phyloP scores from a whole-genome alignment of 306 rosid genomes.

The Vicia villosa region DNA sequence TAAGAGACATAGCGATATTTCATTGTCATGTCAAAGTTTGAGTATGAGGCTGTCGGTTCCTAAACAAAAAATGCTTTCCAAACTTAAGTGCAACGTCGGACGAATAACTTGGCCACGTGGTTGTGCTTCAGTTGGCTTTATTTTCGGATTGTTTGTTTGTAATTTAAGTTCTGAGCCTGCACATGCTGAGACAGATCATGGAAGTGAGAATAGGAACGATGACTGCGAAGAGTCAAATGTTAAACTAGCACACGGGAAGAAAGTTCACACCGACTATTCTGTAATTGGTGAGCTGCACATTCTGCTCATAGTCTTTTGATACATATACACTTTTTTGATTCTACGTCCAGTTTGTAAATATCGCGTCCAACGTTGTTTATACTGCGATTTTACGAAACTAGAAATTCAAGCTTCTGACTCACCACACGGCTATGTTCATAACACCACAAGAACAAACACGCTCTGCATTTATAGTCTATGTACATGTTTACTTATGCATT shows the following conservation, averaged over 20 bases:
- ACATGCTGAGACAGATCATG: constrained; percentile 55
- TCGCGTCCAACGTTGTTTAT: not conserved
- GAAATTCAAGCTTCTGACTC: not conserved
- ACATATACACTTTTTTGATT: not conserved
- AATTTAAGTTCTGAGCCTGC: constrained; percentile 60
- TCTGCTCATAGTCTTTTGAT: constrained; percentile 10
- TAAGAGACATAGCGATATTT: constrained; percentile 52
- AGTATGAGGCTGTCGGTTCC: constrained; percentile 58
- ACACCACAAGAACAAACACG: not conserved
- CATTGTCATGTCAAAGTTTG: constrained; percentile 57
- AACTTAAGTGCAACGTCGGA: constrained; percentile 56
- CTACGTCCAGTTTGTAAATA: not conserved
- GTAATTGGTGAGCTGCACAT: constrained; percentile 68
- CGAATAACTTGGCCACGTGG: constrained; percentile 56
- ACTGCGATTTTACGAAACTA: not conserved
- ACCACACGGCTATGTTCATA: not conserved
- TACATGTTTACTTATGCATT: constrained; percentile 4
- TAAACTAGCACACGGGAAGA: constrained; percentile 69
- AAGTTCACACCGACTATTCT: constrained; percentile 77
- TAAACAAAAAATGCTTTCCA: constrained; percentile 53
- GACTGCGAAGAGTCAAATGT: constrained; percentile 41
- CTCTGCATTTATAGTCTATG: constrained; percentile 3
- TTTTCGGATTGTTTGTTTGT: constrained; percentile 68
- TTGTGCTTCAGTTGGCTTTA: constrained; percentile 66
- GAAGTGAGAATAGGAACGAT: constrained; percentile 45